A percentile compares a stretch with the other conserved stretches of the same genome.
These are phyloP conservation scores for Spencermartinsiella europaea DNA, from an alignment of 805 yeast genomes.

Conservation along the genomic window DNA sequence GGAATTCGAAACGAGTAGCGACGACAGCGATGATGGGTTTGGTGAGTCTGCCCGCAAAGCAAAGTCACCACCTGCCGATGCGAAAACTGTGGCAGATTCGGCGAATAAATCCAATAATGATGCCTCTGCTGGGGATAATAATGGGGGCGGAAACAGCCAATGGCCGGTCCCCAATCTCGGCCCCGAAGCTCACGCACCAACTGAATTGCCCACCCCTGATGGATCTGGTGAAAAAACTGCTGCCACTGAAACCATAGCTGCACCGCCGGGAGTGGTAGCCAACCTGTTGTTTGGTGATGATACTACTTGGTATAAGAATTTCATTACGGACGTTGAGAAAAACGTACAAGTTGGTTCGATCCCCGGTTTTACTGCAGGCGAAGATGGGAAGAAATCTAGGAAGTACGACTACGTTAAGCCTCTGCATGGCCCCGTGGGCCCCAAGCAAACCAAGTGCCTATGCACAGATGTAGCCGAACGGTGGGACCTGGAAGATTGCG, in stretches of 20 bases:
- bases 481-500: conserved; percentile 48
- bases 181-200: conserved; percentile 57
- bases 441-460: conserved; percentile 80
- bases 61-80: conserved; percentile 4
- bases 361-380: conserved; percentile 20
- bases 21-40: conserved; percentile 31
- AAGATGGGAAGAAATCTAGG: conserved; percentile 32
- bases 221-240: conserved; percentile 48
- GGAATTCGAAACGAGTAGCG: conserved; percentile 9
- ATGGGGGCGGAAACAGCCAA: conserved; percentile 7
- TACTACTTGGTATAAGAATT: conserved; percentile 40
- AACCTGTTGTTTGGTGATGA: conserved; percentile 65
- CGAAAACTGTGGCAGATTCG: conserved; percentile 1
- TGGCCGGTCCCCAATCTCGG: conserved; percentile 48
- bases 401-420: conserved; percentile 66
- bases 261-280: conserved; percentile 74
- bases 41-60: conserved; percentile 23
- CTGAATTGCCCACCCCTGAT: conserved; percentile 44
- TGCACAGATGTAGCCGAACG: conserved; percentile 59
- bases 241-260: conserved; percentile 48
- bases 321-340: conserved; percentile 31
- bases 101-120: background rate
- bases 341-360: conserved; percentile 25
- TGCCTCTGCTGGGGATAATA: conserved; percentile 5
- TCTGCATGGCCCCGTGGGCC: conserved; percentile 80